These are phyloP conservation scores for Nematodospora anomalae DNA, from an alignment of 1,139 yeast genomes.

Conservation along the genomic window DNA sequence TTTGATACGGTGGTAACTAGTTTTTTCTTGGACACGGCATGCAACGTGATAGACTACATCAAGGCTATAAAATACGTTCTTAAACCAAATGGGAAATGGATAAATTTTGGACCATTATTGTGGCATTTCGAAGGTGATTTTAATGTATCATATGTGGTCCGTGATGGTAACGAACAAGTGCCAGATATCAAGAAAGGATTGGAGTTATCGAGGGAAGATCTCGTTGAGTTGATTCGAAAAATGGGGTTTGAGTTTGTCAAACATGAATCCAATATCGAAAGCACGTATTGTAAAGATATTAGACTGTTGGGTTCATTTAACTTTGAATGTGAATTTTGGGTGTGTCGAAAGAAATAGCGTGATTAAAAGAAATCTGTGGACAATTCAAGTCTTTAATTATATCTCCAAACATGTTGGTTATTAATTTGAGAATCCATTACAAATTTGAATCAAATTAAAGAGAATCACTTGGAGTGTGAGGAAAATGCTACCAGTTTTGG, in stretches of 20 bases:
- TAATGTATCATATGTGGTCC: conserved; percentile 22
- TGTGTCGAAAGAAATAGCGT: conserved; percentile 38
- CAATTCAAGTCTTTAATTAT: no score
- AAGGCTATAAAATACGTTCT: conserved; percentile 56
- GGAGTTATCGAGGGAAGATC: conserved; percentile 64
- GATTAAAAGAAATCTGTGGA: not conserved
- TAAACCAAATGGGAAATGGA: conserved; percentile 64
- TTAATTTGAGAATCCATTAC: no score
- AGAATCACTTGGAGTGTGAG: no score
- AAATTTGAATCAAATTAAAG: no score
- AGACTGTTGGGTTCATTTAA: conserved; percentile 55
- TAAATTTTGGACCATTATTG: conserved; percentile 80
- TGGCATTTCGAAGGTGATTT: conserved; percentile 79
- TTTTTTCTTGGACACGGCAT: conserved; percentile 79
- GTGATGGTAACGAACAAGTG: conserved; percentile 28
- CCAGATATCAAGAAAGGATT: conserved; percentile 52
- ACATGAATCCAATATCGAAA: conserved; percentile 43
- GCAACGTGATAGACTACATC: conserved; percentile 69
- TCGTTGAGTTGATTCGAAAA: conserved; percentile 46
- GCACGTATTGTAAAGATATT: conserved; percentile 58
- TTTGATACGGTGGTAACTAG: conserved; percentile 67
- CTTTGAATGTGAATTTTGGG: conserved; percentile 75
- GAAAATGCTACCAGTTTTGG: no score
- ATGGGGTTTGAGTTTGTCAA: conserved; percentile 57
- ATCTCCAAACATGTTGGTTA: no score